Evolutionary conservation across 2,329 filamentous ascomycete species (phyloP).

Genomic region (Trichophyton verrucosum): DNA sequence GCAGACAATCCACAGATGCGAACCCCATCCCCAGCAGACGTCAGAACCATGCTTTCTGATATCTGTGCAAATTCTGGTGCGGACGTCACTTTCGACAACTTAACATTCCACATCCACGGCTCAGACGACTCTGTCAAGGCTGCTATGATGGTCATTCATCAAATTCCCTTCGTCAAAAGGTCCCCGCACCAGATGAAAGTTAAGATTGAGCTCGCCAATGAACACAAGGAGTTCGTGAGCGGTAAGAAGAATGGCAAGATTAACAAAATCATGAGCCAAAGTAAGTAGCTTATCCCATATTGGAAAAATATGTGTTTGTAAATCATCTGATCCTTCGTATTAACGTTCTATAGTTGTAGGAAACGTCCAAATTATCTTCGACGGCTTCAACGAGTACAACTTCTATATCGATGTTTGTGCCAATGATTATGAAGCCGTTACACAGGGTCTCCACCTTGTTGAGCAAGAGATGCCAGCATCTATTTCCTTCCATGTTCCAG

Average conservation of each 20-base stretch:
- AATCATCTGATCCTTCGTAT: background rate
- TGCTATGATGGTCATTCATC: slow-evolving; percentile 85
- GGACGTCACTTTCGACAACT: slow-evolving; percentile 86
- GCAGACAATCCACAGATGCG: slow-evolving; percentile 43
- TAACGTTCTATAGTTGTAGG: slow-evolving; percentile 31
- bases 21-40: slow-evolving; percentile 53
- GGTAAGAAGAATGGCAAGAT: slow-evolving; percentile 99
- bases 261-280: slow-evolving; percentile 99
- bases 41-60: slow-evolving; percentile 82
- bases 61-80: slow-evolving; percentile 95
- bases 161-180: slow-evolving; percentile 77
- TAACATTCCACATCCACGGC: slow-evolving; percentile 85
- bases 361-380: slow-evolving; percentile 98
- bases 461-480: slow-evolving; percentile 99
- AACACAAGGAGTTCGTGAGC: slow-evolving; percentile 98
- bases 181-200: slow-evolving; percentile 87
- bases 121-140: slow-evolving; percentile 94
- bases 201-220: slow-evolving; percentile 96
- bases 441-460: slow-evolving; percentile 79
- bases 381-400: slow-evolving; percentile 99
- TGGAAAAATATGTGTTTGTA: background rate
- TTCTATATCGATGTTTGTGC: slow-evolving; percentile 98
- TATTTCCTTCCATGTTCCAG: slow-evolving; percentile 96
- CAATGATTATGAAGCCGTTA: slow-evolving; percentile 83
- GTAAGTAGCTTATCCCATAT: slow-evolving; percentile 34